A percentile compares a stretch with the other conserved stretches of the same genome.
phyloP scores from a whole-genome alignment of 331 rosid species.

The Spiraea crenata region DNA sequence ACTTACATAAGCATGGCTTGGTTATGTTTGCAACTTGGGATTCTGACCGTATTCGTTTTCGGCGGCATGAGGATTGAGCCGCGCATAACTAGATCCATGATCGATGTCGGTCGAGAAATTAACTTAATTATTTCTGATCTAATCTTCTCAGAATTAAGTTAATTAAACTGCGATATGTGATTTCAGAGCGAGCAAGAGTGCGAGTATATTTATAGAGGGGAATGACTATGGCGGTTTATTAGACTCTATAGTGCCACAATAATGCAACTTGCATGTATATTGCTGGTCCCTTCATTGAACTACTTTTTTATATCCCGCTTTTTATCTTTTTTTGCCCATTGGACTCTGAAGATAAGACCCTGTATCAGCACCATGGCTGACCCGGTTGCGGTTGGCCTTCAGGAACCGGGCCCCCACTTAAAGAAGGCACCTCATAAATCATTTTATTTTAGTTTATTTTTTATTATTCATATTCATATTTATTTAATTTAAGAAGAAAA shows the following conservation, averaged over 20 bases:
- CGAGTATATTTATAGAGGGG: background rate
- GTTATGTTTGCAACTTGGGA: background rate
- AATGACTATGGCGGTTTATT: too few relatives aligned
- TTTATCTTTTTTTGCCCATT: too few relatives aligned
- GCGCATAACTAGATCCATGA: constrained; percentile 8
- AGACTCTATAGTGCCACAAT: background rate
- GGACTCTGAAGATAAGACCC: background rate
- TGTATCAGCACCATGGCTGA: too few relatives aligned
- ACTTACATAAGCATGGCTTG: background rate
- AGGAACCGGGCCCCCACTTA: too few relatives aligned
- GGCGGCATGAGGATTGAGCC: background rate
- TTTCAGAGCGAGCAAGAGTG: too few relatives aligned
- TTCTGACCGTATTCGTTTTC: background rate
- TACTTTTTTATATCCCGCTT: background rate
- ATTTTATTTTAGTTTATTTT: too few relatives aligned
- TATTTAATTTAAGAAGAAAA: too few relatives aligned
- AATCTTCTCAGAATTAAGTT: background rate
- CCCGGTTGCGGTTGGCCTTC: too few relatives aligned
- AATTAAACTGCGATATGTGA: too few relatives aligned
- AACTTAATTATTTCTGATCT: background rate
- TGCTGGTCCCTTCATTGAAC: background rate
- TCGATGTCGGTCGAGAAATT: background rate
- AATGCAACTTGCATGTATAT: background rate
- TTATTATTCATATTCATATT: too few relatives aligned
- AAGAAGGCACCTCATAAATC: too few relatives aligned